Evolutionary conservation across 352 stramenopile species (phyloP), one percentile per base, ranked within the genome.

Genomic region (Phytophthora chlamydospora): DNA sequence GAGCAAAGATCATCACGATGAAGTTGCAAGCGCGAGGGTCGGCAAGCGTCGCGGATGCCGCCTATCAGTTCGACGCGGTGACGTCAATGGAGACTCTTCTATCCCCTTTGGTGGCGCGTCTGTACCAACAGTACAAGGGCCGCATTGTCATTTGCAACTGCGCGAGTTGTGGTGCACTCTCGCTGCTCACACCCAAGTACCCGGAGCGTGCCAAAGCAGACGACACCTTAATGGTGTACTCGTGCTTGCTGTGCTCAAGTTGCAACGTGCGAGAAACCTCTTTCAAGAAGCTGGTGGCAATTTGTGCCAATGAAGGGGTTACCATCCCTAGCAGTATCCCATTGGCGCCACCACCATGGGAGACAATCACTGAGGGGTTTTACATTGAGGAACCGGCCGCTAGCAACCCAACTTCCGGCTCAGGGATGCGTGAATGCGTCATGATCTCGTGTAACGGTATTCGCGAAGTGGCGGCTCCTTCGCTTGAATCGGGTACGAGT

Each of bases 241-340:
- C 73, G 19, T 95, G 86, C 33, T 62, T 90, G 52, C 48, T 95
- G 5, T 95, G 86, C 46, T 75, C 61, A 17, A 93, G 82, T 42
- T 71, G 64, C 58, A 92, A 95, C 42, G 78, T 93, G 3, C 82
- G 86, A 7, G 86, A 95, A 52, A 57, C 76, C 33, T 73, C 73
- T 8, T 74, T 71, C 31, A 85, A 91, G 27, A 82, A 80, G 21
- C 71, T 95, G 46, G 42, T 79, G 12, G 64, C 62, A 16, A 58
- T 84, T 17, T 89, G 80, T 61, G 59, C 57, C 1, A 67, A 68
- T 10, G 79, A 90, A 44, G 80, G 71, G 5, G 65, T 89, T 33
- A 43, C 56, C 1, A 60, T 86, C 14, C 63, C 68, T 16, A 77
- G 75, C 24, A 76, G 68, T 17, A 75, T 77, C 7, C 50, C 60